Conservation (phyloP, 805 yeast genomes). For the Candida ficus region DNA sequence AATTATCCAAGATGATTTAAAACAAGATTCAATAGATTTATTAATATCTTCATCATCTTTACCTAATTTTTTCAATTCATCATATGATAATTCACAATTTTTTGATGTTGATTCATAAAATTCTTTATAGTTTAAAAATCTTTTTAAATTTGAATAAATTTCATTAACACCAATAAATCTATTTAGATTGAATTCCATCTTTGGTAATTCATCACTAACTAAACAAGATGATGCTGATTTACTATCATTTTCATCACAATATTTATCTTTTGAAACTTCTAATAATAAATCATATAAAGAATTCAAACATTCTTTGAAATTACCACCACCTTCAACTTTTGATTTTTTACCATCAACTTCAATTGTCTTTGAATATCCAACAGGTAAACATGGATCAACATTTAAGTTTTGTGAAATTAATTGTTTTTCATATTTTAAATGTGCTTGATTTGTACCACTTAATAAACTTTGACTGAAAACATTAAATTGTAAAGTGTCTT, state of each 20-base stretch:
- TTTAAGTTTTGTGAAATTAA: slow-evolving; percentile 23
- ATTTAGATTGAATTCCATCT: slow-evolving; percentile 50
- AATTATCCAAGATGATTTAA: slow-evolving; percentile 55
- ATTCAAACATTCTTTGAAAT: slow-evolving; percentile 43
- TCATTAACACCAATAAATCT: slow-evolving; percentile 64
- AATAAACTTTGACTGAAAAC: slow-evolving; percentile 52
- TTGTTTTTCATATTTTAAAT: slow-evolving; percentile 36
- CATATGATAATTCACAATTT: slow-evolving; percentile 35
- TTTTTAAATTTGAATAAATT: slow-evolving; percentile 58
- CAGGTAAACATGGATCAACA: slow-evolving; percentile 56
- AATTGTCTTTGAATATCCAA: slow-evolving; percentile 29
- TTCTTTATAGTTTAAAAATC: slow-evolving; percentile 34
- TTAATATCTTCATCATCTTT: slow-evolving; percentile 31
- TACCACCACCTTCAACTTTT: slow-evolving; percentile 45
- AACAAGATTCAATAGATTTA: slow-evolving; percentile 51
- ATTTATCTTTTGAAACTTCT: slow-evolving; percentile 18
- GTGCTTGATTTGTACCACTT: slow-evolving; percentile 61
- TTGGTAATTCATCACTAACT: slow-evolving; percentile 46
- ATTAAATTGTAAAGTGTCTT: slow-evolving; percentile 28
- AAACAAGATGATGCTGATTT: slow-evolving; percentile 38
- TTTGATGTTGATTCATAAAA: slow-evolving; percentile 39
- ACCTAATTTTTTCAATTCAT: slow-evolving; percentile 11
- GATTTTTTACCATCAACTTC: slow-evolving; percentile 11
- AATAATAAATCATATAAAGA: slow-evolving; percentile 42
- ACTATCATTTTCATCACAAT: slow-evolving; percentile 18